Base-by-base conservation (phyloP, 768 basidiomycete genomes). In the Lactarius sp. region DNA sequence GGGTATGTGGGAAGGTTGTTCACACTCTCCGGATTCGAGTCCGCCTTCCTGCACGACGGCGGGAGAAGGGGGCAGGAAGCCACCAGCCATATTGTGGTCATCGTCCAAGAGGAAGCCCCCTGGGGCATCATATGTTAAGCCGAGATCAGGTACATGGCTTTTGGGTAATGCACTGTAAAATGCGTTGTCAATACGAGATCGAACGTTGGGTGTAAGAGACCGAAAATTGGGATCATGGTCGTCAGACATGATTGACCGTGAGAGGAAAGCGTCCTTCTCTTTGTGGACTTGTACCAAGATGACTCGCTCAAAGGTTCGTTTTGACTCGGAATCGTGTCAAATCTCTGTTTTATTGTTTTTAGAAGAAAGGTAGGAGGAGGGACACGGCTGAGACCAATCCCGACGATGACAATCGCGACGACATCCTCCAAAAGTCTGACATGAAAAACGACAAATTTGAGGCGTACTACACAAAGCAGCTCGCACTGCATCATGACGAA, bases 391-490 rank as follows among this genome's bases (percentile, higher is more conserved):
- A 22, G 12, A 44, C 27, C 36, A 56, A 62, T 33, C 54, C 34
- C 1, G 52, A 54, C 12, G 74, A 78, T 54, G 72, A 73, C 14
- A 76, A 78, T 49, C 76, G 85, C 49, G 78, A 79, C 33, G 82
- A 82, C 70, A 74, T 80, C 56, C 76, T 88, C 54, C 81, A 83
- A 60, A 85, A 80, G 66, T 68, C 75, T 36, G 83, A 85, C 71
- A 90, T 91, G 88, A 69, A 83, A 56, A 92, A 92, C 68, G 83
- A 83, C 50, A 83, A 83, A 6, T 83, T 90, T 66, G 78, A 77
- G 55, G 75, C 76, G 7, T 92, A 92, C 72, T 92, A 92, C 75
- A 79, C 81, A 70, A 81, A 85, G 0, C 95, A 97, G 73, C 79
- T 82, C 14, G 85, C 96, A 51, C 75, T 97, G 4, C 54, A 57